Conservation (phyloP, 169 alveolate genomes). For the Pseudocohnilembus persalinus region DNA sequence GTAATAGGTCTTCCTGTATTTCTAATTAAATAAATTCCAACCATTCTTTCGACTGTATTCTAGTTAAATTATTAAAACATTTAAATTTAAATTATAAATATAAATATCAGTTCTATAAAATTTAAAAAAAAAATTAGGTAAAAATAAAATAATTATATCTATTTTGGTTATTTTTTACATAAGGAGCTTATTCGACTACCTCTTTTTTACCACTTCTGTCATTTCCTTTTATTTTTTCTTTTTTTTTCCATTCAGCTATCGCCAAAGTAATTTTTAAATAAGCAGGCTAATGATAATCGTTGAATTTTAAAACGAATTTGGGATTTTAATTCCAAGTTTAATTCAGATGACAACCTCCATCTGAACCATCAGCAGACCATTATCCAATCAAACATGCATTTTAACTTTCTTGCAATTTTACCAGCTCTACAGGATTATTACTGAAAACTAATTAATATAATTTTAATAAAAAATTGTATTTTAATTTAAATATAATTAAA, state of each 20-base stretch:
- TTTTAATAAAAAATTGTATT: background rate
- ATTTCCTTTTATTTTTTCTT: slow-evolving; percentile 44
- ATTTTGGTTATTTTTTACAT: background rate
- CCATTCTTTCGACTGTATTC: slow-evolving; percentile 71
- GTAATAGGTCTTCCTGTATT: slow-evolving; percentile 34
- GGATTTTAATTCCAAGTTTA: slow-evolving; percentile 71
- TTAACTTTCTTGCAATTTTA: slow-evolving; percentile 57
- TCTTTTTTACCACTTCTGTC: too few species aligned
- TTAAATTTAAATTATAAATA: background rate
- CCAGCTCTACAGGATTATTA: slow-evolving; percentile 55
- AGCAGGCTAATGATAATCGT: slow-evolving; percentile 47
- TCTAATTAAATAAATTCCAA: slow-evolving; percentile 57
- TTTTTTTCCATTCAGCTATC: slow-evolving; percentile 68
- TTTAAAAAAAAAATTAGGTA: background rate
- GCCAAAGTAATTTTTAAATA: slow-evolving; percentile 53
- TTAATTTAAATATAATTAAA: too few species aligned
- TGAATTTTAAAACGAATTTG: slow-evolving; percentile 52
- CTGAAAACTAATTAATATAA: slow-evolving; percentile 35
- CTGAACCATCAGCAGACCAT: slow-evolving; percentile 64
- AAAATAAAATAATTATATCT: background rate
- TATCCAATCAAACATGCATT: slow-evolving; percentile 58
- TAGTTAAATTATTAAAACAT: background rate
- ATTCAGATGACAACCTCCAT: slow-evolving; percentile 75
- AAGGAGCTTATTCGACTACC: background rate
- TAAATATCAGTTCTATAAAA: too few species aligned